Base-by-base conservation (phyloP, 2,329 filamentous ascomycete genomes). In the Aspergillus thermomutatus region DNA sequence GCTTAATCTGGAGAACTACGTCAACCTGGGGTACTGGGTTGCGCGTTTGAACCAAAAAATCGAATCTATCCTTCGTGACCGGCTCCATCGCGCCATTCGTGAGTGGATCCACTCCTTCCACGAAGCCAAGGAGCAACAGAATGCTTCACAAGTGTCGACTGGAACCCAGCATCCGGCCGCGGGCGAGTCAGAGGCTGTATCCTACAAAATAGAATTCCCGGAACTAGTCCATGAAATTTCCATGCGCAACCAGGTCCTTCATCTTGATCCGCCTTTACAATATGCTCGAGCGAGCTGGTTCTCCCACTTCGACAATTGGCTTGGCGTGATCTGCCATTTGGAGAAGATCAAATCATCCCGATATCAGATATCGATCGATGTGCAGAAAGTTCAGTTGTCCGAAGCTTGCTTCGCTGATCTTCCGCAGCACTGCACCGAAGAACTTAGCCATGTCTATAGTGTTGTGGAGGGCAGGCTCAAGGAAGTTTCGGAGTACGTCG, bases 191-290 rank as follows among this genome's bases (percentile, higher is more conserved):
- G 73, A 77, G 50, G 57, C 61, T 2, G 61, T 62, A 25, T 62
- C 63, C 6, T 74, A 76, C 60, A 68, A 64, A 21, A 74, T 79
- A 31, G 68, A 75, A 48, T 79, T 80, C 59, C 71, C 75, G 5
- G 69, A 69, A 31, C 83, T 96, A 25, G 82, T 94, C 17, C 91
- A 97, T 65, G 94, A 99, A 72, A 88, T 99, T 54, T 94, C 91
- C 5, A 99, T 99, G 91, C 90, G 91, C 31, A 97, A 97, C 67
- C 94, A 99, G 73, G 89, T 97, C 63, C 96, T 99, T 64, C 96
- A 96, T 69, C 84, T 99, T 26, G 94, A 97, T 53, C 95, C 94
- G 3, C 94, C 94, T 4, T 80, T 97, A 52, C 92, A 96, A 71
- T 94, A 88, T 71, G 92, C 94, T 17, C 86, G 92, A 63, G 92